phyloP scores from a whole-genome alignment of 2,329 filamentous ascomycete species.

The Beauveria scarabaeidicola region DNA sequence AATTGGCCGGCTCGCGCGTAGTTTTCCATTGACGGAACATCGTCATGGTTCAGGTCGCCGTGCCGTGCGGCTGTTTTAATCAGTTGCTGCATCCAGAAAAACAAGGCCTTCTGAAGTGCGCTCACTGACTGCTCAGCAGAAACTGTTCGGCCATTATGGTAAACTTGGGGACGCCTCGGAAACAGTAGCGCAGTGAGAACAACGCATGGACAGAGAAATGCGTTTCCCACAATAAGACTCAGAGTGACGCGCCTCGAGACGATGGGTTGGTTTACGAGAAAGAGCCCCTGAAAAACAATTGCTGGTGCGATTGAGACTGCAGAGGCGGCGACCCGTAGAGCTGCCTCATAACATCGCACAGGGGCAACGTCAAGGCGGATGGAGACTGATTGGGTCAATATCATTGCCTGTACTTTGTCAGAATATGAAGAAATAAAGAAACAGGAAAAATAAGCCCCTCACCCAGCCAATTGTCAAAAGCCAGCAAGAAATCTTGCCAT shows the following conservation, averaged over 20 bases:
- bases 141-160: background rate
- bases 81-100: background rate
- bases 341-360: slow-evolving; percentile 43
- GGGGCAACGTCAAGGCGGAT: slow-evolving; percentile 41
- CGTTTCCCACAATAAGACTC: slow-evolving; percentile 24
- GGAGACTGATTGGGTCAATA: slow-evolving; percentile 42
- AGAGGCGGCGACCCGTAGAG: slow-evolving; percentile 42
- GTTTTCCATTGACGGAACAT: background rate
- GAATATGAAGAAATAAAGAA: background rate
- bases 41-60: background rate
- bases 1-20: background rate
- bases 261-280: slow-evolving; percentile 12
- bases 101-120: background rate
- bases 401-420: slow-evolving; percentile 31
- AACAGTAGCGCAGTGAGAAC: slow-evolving; percentile 35
- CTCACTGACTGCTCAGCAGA: background rate
- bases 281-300: slow-evolving; percentile 36
- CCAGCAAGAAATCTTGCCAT: slow-evolving; percentile 47
- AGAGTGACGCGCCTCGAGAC: background rate
- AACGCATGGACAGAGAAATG: slow-evolving; percentile 35
- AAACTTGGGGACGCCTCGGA: slow-evolving; percentile 29
- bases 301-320: slow-evolving; percentile 34
- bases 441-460: slow-evolving; percentile 22
- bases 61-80: background rate
- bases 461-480: slow-evolving; percentile 55